phyloP scores from a whole-genome alignment of 2,329 filamentous ascomycete genomes.

The Neofusicoccum sp. region DNA sequence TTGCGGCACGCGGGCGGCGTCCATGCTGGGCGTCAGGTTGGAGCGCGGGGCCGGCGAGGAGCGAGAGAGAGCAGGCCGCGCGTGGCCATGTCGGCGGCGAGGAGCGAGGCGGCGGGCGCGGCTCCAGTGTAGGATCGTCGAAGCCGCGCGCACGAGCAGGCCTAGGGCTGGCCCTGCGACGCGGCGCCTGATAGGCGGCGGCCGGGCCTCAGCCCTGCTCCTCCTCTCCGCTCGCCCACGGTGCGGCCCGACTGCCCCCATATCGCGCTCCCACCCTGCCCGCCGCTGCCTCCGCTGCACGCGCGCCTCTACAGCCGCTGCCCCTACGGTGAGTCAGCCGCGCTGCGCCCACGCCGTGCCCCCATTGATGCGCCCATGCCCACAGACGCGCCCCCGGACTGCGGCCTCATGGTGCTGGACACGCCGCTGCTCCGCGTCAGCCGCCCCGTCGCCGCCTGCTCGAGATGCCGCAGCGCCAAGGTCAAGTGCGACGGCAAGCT shows the following conservation, averaged over 20 bases:
- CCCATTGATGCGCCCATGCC: background rate
- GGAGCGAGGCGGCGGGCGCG: background rate
- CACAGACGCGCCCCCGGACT: background rate
- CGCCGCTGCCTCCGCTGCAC: too few relatives aligned
- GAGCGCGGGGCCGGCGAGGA: slow-evolving; percentile 34
- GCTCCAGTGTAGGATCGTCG: background rate
- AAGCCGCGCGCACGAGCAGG: slow-evolving; percentile 1
- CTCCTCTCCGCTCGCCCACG: background rate
- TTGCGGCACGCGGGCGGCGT: slow-evolving; percentile 21
- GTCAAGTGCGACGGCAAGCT: slow-evolving; percentile 98
- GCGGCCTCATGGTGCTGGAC: slow-evolving; percentile 45
- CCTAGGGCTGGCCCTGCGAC: too few relatives aligned
- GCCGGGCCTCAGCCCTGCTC: background rate
- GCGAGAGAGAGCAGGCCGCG: slow-evolving; percentile 23
- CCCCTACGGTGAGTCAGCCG: too few relatives aligned
- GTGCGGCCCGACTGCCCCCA: slow-evolving; percentile 11
- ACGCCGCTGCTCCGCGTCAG: slow-evolving; percentile 69
- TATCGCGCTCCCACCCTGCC: too few relatives aligned
- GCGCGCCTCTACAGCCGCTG: too few relatives aligned
- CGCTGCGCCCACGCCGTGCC: slow-evolving; percentile 3
- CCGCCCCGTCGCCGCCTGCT: slow-evolving; percentile 75
- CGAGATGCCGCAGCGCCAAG: slow-evolving; percentile 83
- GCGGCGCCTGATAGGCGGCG: background rate
- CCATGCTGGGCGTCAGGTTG: slow-evolving; percentile 30
- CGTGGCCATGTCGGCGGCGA: slow-evolving; percentile 22